Evolutionary conservation across 2,329 filamentous ascomycete species (phyloP).

Genomic region (Coccinonectria pachysandricola): DNA sequence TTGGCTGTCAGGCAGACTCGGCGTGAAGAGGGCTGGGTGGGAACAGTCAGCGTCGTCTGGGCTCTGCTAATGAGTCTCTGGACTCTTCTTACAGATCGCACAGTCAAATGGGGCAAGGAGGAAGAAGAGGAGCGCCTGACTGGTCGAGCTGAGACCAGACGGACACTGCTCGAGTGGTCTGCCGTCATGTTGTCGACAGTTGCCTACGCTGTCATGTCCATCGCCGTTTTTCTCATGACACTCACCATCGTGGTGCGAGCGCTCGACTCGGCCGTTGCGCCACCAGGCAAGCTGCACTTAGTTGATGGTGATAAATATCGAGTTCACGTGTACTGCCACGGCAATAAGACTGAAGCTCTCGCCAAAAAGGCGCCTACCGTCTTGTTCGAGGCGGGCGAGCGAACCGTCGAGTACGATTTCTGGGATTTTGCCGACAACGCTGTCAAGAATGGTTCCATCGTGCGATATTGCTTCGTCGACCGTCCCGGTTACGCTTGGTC

Average conservation of each 20-base stretch:
- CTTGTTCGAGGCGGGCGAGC: slow-evolving; percentile 74
- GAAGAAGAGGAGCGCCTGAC: slow-evolving; percentile 91
- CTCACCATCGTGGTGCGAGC: slow-evolving; percentile 70
- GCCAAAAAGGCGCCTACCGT: slow-evolving; percentile 61
- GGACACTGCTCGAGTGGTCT: slow-evolving; percentile 74
- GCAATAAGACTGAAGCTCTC: slow-evolving; percentile 51
- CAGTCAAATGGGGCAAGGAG: slow-evolving; percentile 82
- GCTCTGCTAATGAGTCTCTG: slow-evolving; percentile 69
- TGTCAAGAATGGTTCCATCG: slow-evolving; percentile 69
- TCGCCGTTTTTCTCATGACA: slow-evolving; percentile 65
- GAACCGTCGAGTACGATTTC: slow-evolving; percentile 67
- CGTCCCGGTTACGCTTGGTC: slow-evolving; percentile 79
- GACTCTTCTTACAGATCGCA: slow-evolving; percentile 67
- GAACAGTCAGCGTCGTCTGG: slow-evolving; percentile 76
- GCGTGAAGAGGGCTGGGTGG: slow-evolving; percentile 81
- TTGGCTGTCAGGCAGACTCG: slow-evolving; percentile 64
- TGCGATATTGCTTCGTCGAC: slow-evolving; percentile 90
- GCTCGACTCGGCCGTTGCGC: slow-evolving; percentile 62
- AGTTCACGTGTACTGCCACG: slow-evolving; percentile 73
- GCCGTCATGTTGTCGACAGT: slow-evolving; percentile 68
- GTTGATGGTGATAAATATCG: slow-evolving; percentile 80
- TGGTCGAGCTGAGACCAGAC: slow-evolving; percentile 74
- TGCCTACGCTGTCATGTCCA: slow-evolving; percentile 56
- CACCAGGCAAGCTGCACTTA: slow-evolving; percentile 65
- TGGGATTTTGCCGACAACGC: slow-evolving; percentile 70